Evolutionary conservation across 202 grass and related monocot genomes (phyloP).

Genomic region (Digitaria exilis): DNA sequence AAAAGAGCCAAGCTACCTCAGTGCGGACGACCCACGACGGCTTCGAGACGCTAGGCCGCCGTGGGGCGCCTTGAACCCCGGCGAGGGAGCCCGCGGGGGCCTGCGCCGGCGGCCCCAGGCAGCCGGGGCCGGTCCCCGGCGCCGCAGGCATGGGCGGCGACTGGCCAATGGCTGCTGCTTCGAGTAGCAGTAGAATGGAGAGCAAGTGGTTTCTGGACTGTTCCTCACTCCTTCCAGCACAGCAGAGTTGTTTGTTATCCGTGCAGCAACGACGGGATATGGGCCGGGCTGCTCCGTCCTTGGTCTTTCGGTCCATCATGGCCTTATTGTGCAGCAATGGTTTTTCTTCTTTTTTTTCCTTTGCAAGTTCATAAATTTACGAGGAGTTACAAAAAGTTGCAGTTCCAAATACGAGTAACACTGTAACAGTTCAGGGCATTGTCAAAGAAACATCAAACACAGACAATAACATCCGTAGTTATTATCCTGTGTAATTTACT

Average conservation of each 20-base stretch:
- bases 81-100: conserved; percentile 24
- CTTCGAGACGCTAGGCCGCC: too few relatives aligned
- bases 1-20: conserved; percentile 41
- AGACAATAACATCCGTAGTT: neutral
- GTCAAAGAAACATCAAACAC: neutral
- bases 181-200: neutral
- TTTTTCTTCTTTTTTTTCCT: neutral
- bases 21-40: conserved; percentile 79
- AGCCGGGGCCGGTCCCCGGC: conserved; percentile 21
- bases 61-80: conserved; percentile 32
- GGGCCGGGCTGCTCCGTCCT: neutral
- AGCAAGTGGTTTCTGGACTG: neutral
- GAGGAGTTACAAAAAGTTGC: neutral
- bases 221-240: neutral
- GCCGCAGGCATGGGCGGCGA: conserved; percentile 37
- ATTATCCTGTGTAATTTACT: neutral
- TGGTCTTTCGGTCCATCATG: neutral
- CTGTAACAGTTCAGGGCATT: neutral
- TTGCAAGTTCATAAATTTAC: neutral
- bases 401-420: neutral
- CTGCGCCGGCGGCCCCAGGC: conserved; percentile 1
- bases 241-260: conserved; percentile 35
- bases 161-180: conserved; percentile 3
- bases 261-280: neutral
- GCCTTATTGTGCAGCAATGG: neutral